Base-by-base conservation (phyloP, 495 filamentous ascomycete genomes). In the Cercophora samala region DNA sequence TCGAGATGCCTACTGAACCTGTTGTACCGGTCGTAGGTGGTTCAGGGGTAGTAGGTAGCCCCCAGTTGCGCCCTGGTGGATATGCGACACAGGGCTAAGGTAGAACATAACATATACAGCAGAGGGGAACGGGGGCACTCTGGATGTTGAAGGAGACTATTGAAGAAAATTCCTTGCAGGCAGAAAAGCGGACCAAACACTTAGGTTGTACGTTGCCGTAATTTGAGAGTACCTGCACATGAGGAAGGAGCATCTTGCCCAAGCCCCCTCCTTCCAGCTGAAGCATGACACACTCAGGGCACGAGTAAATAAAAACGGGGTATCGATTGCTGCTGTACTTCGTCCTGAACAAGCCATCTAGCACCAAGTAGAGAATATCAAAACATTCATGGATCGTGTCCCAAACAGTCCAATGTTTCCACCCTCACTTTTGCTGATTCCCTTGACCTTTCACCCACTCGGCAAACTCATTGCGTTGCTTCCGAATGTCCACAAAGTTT, bases 401-500 rank as follows among this genome's bases (percentile, higher is more conserved):
- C 54, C 8, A 58, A 9, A 1, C 23, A 58, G 5, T 9, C 19
- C 19, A 21, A 13, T 18, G 37, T 54, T 8, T 23, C 23, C 53
- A 62, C 65, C 58, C 60, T 53, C 29, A 59, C 55, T 13, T 46
- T 62, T 69, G 29, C 55, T 63, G 51, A 51, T 42, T 29, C 21
- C 26, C 58, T 25, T 66, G 66, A 19, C 66, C 71, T 64, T 87
- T 84, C 6, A 88, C 83, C 90, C 90, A 93, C 65, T 90, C 84
- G 21, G 86, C 85, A 80, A 95, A 93, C 66, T 93, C 89, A 71
- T 83, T 87, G 63, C 89, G 83, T 76, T 92, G 91, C 65, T 79
- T 86, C 75, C 90, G 90, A 66, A 82, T 80, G 63, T 85, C 78
- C 65, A 85, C 72, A 64, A 86, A 82, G 51, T 81, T 79, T 4